Base-by-base conservation (phyloP, 148 eudicot genomes). In the Gaultheria prostrata region DNA sequence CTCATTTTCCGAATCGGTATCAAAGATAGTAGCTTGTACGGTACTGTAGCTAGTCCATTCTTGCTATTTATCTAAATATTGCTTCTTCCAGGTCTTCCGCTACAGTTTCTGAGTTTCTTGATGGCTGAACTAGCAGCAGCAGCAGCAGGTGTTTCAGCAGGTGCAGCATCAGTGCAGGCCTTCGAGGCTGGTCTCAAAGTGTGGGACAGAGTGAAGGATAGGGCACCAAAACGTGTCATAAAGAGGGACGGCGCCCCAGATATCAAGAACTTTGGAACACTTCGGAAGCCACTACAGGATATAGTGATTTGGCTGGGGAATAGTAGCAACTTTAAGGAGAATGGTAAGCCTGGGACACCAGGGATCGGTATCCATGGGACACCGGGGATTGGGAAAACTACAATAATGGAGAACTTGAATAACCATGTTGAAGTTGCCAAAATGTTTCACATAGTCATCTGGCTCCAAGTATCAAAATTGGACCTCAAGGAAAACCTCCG, bases 361-460 rank as follows among this genome's bases (percentile, higher is more conserved):
- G n/a, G 51, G 12, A 75, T 82, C 1, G 51, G 84, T 45, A 12
- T 82, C 8, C 20, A 3, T 4, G 84, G 84, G 46, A 57, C 11
- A 11, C 21, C 77, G 32, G 85, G 85, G 21, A 78, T 35, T 46
- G 84, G 85, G 33, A 83, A 83, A 61, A 83, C 85, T 0, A 28
- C 85, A 20, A 76, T 83, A 48, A 24, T 83, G 75, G 7, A 1
- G 1, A 77, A 48, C 73, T 76, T 83, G 85, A 83, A 83, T 49
- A 30, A 83, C 49, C 75, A 77, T 48, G 81, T 61, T 45, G 8
- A 61, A 46, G 81, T 83, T 59, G 63, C 81, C 57, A 11, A 78
- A 45, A 13, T n/a, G 74, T 83, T 57, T 83, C 76, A 83, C 0
- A 48, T 63, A 18, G 76, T 83, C 32, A 77, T 83, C 8, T 83